Evolutionary conservation across 257 asterid genomes (phyloP).

Genomic region (Ballota nigra): DNA sequence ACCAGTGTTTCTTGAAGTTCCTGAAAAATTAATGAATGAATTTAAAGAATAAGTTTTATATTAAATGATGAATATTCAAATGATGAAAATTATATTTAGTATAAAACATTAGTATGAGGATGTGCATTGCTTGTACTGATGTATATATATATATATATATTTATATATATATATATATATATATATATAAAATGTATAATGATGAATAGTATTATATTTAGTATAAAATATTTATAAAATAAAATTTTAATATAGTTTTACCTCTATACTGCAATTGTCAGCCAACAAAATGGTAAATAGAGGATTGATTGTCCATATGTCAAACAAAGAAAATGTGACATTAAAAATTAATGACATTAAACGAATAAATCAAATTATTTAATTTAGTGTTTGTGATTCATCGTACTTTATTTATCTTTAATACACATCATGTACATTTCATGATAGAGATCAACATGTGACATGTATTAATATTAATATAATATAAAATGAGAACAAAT

Average conservation of each 20-base stretch:
- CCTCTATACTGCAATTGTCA: constrained; percentile 55
- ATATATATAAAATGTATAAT: too few relatives aligned
- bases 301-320: constrained; percentile 17
- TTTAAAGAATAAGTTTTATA: background rate
- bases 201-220: background rate
- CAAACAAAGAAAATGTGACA: constrained; percentile 14
- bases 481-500: too few relatives aligned
- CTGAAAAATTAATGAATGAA: constrained; percentile 27
- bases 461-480: background rate
- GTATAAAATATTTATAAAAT: background rate
- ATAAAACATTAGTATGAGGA: too few relatives aligned
- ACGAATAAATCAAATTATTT: background rate
- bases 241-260: constrained; percentile 13
- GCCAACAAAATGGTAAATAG: constrained; percentile 11
- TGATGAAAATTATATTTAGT: background rate
- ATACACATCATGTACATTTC: background rate
- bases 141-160: too few relatives aligned
- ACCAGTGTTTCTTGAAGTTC: constrained; percentile 50
- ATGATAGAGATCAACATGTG: too few relatives aligned
- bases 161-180: too few relatives aligned
- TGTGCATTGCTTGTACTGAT: too few relatives aligned
- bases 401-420: background rate
- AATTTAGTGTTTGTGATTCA: background rate
- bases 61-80: background rate
- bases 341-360: background rate